Evolutionary conservation across 345 rosid genomes (phyloP).

Genomic region (Luvunga scandens): DNA sequence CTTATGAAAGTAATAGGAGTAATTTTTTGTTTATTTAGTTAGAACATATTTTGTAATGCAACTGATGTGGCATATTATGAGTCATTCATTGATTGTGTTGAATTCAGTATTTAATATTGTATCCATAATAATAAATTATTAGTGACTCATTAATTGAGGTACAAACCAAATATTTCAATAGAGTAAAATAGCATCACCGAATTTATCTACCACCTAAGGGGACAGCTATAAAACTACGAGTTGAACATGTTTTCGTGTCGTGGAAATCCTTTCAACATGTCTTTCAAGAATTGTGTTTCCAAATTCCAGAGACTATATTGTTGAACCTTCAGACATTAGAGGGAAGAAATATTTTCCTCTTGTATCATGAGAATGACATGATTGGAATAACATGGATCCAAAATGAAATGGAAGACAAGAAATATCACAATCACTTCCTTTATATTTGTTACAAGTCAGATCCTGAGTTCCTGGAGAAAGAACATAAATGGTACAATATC

Average conservation of each 20-base stretch:
- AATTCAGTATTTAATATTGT: too few species aligned
- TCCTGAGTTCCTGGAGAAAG: neutral
- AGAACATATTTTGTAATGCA: too few species aligned
- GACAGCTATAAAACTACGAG: neutral
- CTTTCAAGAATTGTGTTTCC: neutral
- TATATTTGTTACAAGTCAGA: conserved; percentile 1
- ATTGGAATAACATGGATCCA: too few species aligned
- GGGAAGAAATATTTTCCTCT: neutral
- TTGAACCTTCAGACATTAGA: neutral
- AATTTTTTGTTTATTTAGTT: too few species aligned
- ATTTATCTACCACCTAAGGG: too few species aligned
- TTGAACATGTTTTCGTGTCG: neutral
- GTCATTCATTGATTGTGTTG: too few species aligned
- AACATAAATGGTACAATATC: conserved; percentile 1
- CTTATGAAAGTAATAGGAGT: too few species aligned
- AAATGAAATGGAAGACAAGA: neutral
- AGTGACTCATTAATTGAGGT: too few species aligned
- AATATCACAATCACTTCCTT: neutral
- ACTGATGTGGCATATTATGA: too few species aligned
- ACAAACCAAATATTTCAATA: too few species aligned
- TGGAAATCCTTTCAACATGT: neutral
- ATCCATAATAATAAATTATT: too few species aligned
- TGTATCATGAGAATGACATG: neutral
- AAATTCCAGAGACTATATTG: neutral
- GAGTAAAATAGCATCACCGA: too few species aligned